Evolutionary conservation across 2,329 filamentous ascomycete species (phyloP).

Genomic region (Aspergillus felis): DNA sequence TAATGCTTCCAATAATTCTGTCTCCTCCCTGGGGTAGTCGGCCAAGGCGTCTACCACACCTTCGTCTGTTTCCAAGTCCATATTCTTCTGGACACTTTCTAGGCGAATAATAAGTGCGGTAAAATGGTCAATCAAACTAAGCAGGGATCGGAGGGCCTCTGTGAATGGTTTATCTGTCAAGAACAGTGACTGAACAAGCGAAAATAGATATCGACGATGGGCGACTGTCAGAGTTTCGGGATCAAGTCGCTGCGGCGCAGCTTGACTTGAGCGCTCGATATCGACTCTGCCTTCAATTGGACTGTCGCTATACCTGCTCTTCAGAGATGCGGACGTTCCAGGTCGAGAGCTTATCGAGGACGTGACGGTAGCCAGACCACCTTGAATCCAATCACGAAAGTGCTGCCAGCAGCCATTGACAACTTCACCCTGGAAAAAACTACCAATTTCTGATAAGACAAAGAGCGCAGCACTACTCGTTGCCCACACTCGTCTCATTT

Average conservation of each 20-base stretch:
- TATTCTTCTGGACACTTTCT: slow-evolving; percentile 68
- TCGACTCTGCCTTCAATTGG: slow-evolving; percentile 10
- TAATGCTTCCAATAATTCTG: slow-evolving; percentile 62
- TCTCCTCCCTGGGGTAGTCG: slow-evolving; percentile 69
- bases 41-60: slow-evolving; percentile 74
- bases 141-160: slow-evolving; percentile 33
- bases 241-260: slow-evolving; percentile 56
- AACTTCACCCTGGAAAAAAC: slow-evolving; percentile 86
- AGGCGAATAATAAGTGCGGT: slow-evolving; percentile 72
- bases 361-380: slow-evolving; percentile 29
- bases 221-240: slow-evolving; percentile 79
- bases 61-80: slow-evolving; percentile 78
- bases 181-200: slow-evolving; percentile 51
- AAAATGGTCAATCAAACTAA: slow-evolving; percentile 68
- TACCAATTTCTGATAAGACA: slow-evolving; percentile 80
- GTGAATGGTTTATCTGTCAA: slow-evolving; percentile 41
- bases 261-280: slow-evolving; percentile 7
- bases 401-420: slow-evolving; percentile 76
- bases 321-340: slow-evolving; percentile 33
- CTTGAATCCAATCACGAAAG: slow-evolving; percentile 70
- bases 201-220: slow-evolving; percentile 70
- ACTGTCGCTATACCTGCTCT: slow-evolving; percentile 10
- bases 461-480: slow-evolving; percentile 84
- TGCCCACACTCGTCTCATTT: slow-evolving; percentile 83
- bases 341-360: slow-evolving; percentile 34